Conservation (phyloP, 1,284 basidiomycete species). For the Fomitopsis schrenkii region DNA sequence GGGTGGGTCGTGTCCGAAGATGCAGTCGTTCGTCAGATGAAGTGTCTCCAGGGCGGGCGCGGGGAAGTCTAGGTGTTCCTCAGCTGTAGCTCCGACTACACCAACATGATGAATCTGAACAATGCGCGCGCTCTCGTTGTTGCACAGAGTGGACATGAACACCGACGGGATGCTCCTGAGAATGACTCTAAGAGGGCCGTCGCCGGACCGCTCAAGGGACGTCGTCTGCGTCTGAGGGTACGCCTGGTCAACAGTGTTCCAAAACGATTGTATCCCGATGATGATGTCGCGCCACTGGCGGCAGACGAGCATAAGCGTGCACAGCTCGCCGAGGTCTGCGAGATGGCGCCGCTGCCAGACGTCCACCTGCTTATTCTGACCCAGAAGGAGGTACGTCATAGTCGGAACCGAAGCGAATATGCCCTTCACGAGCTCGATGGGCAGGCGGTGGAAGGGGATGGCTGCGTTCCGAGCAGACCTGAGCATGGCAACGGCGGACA, state of each 20-base stretch:
- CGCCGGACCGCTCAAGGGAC: background rate
- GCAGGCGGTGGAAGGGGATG: background rate
- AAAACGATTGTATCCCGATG: background rate
- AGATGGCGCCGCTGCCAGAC: background rate
- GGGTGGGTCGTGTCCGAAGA: background rate
- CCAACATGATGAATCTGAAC: background rate
- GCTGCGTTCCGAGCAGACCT: background rate
- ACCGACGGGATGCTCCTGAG: background rate
- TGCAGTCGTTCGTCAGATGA: background rate
- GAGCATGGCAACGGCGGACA: background rate
- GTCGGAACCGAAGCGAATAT: background rate
- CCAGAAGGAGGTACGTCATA: background rate
- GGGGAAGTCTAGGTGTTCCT: background rate
- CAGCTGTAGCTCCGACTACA: background rate
- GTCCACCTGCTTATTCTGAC: background rate
- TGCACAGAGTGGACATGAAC: background rate
- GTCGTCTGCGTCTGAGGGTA: background rate
- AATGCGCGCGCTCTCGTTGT: background rate
- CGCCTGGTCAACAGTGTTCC: background rate
- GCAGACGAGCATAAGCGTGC: background rate
- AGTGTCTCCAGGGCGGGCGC: background rate
- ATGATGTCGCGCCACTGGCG: background rate
- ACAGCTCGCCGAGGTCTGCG: background rate
- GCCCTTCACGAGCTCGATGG: background rate
- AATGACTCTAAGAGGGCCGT: background rate